A percentile compares a stretch with the other conserved stretches of the same genome.
These are phyloP conservation scores for Sarocladium kiliense DNA, from an alignment of 2,329 filamentous ascomycete species.

Conservation along the genomic window DNA sequence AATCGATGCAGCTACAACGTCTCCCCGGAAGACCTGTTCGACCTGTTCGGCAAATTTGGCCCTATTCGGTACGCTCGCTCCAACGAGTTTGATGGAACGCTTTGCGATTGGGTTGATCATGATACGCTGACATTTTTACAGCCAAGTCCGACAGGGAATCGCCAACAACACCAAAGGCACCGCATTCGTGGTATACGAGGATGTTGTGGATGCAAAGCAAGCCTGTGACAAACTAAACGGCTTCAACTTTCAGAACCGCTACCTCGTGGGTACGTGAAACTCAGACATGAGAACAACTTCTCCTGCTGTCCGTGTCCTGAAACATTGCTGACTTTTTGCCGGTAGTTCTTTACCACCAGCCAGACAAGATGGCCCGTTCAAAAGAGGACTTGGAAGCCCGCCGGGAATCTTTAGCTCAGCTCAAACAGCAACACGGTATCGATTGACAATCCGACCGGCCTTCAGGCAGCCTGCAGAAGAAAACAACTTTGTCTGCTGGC, in stretches of 20 bases:
- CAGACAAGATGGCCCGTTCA: conserved; percentile 68
- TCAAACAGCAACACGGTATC: conserved; percentile 97
- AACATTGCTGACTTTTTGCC: conserved; percentile 7
- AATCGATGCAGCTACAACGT: conserved; percentile 87
- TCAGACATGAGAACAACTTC: background rate
- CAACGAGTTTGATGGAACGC: background rate
- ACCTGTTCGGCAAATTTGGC: conserved; percentile 97
- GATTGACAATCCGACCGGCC: conserved; percentile 85
- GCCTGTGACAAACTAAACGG: conserved; percentile 99
- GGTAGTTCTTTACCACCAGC: conserved; percentile 58
- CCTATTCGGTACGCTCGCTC: conserved; percentile 71
- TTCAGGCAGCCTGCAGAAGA: conserved; percentile 44
- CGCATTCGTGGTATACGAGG: conserved; percentile 98
- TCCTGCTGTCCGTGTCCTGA: background rate
- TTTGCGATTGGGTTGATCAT: background rate
- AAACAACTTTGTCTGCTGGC: conserved; percentile 48
- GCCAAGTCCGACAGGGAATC: conserved; percentile 97
- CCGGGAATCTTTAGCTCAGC: conserved; percentile 94
- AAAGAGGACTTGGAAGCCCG: conserved; percentile 91
- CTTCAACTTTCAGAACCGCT: conserved; percentile 99
- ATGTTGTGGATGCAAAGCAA: conserved; percentile 97
- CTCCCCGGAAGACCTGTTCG: conserved; percentile 94
- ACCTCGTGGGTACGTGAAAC: conserved; percentile 78
- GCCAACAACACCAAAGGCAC: conserved; percentile 97
- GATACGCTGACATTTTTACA: conserved; percentile 33